phyloP scores from a whole-genome alignment of 2,329 filamentous ascomycete genomes.

The Sarocladium oryzae region DNA sequence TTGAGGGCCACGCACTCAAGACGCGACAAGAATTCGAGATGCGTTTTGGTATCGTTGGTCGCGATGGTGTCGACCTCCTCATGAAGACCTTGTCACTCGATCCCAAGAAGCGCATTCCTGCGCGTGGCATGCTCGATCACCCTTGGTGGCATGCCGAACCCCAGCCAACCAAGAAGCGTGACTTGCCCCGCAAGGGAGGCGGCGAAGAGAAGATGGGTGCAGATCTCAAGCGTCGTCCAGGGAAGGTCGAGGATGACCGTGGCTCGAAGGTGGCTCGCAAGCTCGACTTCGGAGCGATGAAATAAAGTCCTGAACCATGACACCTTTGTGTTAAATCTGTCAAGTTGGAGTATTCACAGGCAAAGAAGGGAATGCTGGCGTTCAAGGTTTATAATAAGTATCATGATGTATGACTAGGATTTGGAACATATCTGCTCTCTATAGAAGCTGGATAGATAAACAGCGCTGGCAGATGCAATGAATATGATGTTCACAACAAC shows the following conservation, averaged over 20 bases:
- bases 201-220: conserved; percentile 71
- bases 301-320: conserved; percentile 14
- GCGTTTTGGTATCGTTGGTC: conserved; percentile 73
- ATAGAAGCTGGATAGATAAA: conserved; percentile 2
- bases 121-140: conserved; percentile 71
- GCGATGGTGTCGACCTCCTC: conserved; percentile 79
- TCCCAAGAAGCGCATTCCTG: conserved; percentile 76
- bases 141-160: conserved; percentile 82
- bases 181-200: conserved; percentile 71
- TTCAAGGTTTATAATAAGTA: not conserved
- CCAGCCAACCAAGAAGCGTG: conserved; percentile 71
- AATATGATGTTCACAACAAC: conserved; percentile 8
- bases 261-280: conserved; percentile 74
- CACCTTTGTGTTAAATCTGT: no score
- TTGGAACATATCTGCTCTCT: conserved; percentile 2
- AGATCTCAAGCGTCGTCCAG: conserved; percentile 68
- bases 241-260: conserved; percentile 61
- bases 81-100: conserved; percentile 81
- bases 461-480: conserved; percentile 6
- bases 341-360: not conserved
- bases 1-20: conserved; percentile 55
- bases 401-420: conserved; percentile 9
- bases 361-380: not conserved
- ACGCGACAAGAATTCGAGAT: conserved; percentile 66
- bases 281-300: conserved; percentile 63